A percentile compares a stretch with the other conserved stretches of the same genome.
These are phyloP conservation scores for Scedosporium minutisporum DNA, from an alignment of 2,329 filamentous ascomycete genomes.

Conservation along the genomic window DNA sequence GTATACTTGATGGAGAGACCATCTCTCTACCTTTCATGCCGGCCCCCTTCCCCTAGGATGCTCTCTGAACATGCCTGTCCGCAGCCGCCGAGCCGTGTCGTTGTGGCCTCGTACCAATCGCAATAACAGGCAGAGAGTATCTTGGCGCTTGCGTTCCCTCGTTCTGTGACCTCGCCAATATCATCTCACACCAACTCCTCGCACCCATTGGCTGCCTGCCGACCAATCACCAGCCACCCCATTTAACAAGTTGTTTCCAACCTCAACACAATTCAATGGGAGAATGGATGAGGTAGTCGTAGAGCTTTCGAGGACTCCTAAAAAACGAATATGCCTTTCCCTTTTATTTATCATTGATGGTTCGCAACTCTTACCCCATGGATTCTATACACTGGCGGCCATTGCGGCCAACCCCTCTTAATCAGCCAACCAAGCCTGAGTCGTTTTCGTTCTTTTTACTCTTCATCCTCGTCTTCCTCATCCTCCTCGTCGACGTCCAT, in stretches of 20 bases:
- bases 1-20: too few species aligned
- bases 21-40: too few species aligned
- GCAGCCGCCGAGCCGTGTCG: too few species aligned
- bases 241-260: background rate
- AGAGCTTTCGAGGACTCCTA: too few species aligned
- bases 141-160: background rate
- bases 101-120: too few species aligned
- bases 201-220: too few species aligned
- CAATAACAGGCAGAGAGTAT: too few species aligned
- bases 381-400: background rate
- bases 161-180: background rate
- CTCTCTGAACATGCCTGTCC: too few species aligned
- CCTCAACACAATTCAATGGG: background rate
- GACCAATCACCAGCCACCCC: background rate
- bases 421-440: background rate
- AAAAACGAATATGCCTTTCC: background rate
- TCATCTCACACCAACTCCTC: background rate
- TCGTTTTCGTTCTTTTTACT: background rate
- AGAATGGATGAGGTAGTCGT: too few species aligned
- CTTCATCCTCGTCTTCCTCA: conserved; percentile 59
- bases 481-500: conserved; percentile 93
- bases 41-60: too few species aligned
- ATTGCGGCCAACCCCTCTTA: background rate
- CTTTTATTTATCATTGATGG: background rate
- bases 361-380: background rate